phyloP scores from a whole-genome alignment of 306 rosid genomes.

The Rosa chinensis region DNA sequence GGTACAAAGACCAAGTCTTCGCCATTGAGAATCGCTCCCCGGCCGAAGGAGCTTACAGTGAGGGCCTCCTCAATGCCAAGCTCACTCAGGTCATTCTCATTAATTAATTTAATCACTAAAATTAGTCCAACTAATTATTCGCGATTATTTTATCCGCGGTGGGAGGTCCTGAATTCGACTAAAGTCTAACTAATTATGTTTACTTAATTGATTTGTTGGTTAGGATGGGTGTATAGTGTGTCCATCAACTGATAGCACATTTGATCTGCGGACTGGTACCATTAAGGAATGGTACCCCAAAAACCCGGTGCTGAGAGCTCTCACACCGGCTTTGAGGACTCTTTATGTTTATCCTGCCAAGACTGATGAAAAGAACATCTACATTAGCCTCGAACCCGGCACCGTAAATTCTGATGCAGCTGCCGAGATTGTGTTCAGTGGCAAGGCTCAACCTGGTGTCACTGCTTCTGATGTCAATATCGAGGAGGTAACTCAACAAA shows the following conservation, averaged over 20 bases:
- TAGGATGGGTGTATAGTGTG: constrained; percentile 94
- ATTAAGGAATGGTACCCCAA: constrained; percentile 93
- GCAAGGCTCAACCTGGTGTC: constrained; percentile 89
- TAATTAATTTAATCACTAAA: not conserved
- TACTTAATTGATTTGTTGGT: not conserved
- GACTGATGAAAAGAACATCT: constrained; percentile 79
- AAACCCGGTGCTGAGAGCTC: constrained; percentile 81
- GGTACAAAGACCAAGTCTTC: constrained; percentile 76
- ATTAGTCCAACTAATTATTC: not conserved
- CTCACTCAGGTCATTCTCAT: constrained; percentile 67
- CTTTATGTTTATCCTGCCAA: constrained; percentile 70
- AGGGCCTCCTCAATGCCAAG: constrained; percentile 88
- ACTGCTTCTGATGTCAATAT: constrained; percentile 82
- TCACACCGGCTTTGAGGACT: constrained; percentile 75
- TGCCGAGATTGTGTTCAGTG: constrained; percentile 84
- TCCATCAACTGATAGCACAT: constrained; percentile 95
- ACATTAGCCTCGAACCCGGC: constrained; percentile 55
- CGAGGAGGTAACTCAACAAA: constrained; percentile 61
- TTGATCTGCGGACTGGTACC: constrained; percentile 71
- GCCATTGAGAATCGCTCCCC: constrained; percentile 94
- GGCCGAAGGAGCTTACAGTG: constrained; percentile 94
- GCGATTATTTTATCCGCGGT: too few species aligned
- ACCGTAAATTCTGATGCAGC: constrained; percentile 47
- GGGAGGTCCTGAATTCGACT: not conserved
- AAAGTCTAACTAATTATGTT: not conserved